These are phyloP conservation scores for Aspergillus pseudoterreus DNA, from an alignment of 2,329 filamentous ascomycete genomes.

Conservation along the genomic window DNA sequence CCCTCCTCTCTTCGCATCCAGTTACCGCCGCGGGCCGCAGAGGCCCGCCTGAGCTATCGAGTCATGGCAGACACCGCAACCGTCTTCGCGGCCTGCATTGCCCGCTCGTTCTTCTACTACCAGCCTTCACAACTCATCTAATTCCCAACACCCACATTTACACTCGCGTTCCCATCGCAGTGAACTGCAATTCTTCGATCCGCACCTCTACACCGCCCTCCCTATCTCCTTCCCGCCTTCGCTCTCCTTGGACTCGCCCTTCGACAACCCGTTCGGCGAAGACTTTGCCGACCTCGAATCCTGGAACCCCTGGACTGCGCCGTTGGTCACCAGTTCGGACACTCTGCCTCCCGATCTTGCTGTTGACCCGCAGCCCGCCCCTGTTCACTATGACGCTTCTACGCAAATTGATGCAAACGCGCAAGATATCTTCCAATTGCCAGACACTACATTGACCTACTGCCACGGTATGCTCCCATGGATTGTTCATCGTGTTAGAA, in stretches of 20 bases:
- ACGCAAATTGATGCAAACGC: not conserved
- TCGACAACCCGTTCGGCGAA: conserved; percentile 3
- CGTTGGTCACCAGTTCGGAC: conserved; percentile 1
- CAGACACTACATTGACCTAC: conserved; percentile 1
- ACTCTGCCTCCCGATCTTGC: not conserved
- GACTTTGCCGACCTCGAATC: conserved; percentile 7
- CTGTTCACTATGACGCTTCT: conserved; percentile 1
- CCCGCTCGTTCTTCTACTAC: not conserved
- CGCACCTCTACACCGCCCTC: not conserved
- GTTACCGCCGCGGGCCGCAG: conserved; percentile 3
- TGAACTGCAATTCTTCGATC: not conserved
- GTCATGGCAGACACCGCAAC: conserved; percentile 6
- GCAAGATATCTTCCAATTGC: conserved; percentile 3
- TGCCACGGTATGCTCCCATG: not conserved
- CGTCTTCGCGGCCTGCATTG: not conserved
- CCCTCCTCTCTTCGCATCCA: not conserved
- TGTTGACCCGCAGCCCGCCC: conserved; percentile 1
- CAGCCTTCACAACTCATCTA: conserved; percentile 1
- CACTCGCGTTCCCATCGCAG: not conserved
- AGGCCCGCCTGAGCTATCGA: conserved; percentile 8
- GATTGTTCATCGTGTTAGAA: not conserved
- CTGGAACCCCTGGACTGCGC: conserved; percentile 3
- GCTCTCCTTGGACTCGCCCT: conserved; percentile 4
- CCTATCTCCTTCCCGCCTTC: not conserved
- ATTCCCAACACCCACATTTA: not conserved